Conservation (phyloP, 495 filamentous ascomycete genomes). For the Daldinia grandis region DNA sequence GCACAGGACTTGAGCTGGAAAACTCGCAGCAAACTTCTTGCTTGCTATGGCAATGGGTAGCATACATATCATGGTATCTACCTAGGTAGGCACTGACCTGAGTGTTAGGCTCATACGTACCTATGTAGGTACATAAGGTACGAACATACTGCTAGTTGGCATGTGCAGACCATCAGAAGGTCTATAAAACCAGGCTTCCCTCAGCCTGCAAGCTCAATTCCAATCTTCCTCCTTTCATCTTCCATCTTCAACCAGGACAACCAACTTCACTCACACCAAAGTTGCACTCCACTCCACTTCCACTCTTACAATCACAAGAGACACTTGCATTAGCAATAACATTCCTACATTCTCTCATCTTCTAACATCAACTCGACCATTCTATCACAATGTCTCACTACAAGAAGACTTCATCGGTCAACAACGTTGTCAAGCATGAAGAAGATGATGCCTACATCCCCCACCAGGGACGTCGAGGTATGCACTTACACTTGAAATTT, state of each 20-base stretch:
- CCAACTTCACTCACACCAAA: neutral
- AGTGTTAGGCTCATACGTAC: neutral
- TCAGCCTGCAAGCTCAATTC: neutral
- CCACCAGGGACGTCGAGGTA: no score
- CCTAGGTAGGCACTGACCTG: no score
- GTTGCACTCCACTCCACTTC: no score
- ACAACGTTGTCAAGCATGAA: no score
- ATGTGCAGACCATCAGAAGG: neutral
- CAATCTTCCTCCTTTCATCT: neutral
- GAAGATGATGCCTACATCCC: no score
- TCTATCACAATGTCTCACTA: no score
- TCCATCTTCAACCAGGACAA: neutral
- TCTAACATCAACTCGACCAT: no score
- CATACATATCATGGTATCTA: neutral
- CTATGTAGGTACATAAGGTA: neutral
- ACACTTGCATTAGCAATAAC: no score
- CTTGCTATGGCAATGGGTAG: neutral
- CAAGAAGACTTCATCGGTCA: no score
- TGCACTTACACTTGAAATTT: no score
- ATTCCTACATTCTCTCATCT: no score
- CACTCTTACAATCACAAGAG: no score
- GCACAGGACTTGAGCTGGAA: neutral
- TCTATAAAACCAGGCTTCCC: neutral
- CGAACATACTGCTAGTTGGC: neutral
- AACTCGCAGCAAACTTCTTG: neutral